Conservation (phyloP, 78 protist genomes). For the Dictyostelium capitatum region DNA sequence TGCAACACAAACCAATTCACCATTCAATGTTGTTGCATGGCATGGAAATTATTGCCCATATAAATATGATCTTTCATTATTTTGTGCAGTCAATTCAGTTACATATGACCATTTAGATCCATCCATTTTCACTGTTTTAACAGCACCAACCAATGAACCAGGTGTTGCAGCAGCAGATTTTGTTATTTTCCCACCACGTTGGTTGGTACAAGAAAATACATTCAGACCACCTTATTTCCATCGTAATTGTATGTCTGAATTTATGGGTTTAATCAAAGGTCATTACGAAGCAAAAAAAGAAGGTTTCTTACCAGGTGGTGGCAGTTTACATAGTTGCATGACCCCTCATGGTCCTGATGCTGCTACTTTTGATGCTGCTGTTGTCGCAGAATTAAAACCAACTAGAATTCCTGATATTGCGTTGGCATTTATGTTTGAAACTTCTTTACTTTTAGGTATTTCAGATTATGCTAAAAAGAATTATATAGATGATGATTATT, state of each 20-base stretch:
- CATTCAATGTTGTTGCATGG: conserved; percentile 98
- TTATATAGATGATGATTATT: conserved; percentile 79
- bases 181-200: conserved; percentile 97
- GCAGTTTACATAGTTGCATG: conserved; percentile 90
- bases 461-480: conserved; percentile 64
- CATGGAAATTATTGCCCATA: conserved; percentile 98
- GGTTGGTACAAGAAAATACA: conserved; percentile 94
- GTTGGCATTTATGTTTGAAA: conserved; percentile 94
- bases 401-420: conserved; percentile 73
- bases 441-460: conserved; percentile 74
- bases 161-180: conserved; percentile 97
- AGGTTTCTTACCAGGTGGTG: conserved; percentile 89
- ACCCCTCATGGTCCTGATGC: conserved; percentile 98
- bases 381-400: conserved; percentile 63
- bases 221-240: conserved; percentile 98
- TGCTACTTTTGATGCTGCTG: conserved; percentile 83
- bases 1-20: conserved; percentile 67
- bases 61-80: conserved; percentile 92
- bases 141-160: conserved; percentile 90
- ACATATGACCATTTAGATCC: conserved; percentile 98
- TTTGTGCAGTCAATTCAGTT: conserved; percentile 92
- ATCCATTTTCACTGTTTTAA: conserved; percentile 97
- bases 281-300: conserved; percentile 95
- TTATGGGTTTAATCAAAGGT: conserved; percentile 97
- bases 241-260: conserved; percentile 96